Percentiles rank a stretch among this genome's conserved stretches.
Conservation (phyloP, 192 early-diverging fungal genomes). For the Pilobolus umbonatus region DNA sequence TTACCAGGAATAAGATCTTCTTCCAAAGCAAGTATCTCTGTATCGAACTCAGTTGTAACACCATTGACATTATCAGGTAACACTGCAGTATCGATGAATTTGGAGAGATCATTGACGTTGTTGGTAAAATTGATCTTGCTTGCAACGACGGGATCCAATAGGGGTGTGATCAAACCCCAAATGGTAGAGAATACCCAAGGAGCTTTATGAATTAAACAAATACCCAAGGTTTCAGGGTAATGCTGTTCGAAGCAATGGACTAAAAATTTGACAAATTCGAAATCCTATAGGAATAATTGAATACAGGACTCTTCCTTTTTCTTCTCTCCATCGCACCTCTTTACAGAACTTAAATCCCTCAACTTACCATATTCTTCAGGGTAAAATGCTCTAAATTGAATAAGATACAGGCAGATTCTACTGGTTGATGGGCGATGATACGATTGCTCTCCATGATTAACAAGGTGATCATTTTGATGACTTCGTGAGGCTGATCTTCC, state of each 20-base stretch:
- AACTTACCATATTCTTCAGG: conserved; percentile 57
- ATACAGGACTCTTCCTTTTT: not conserved
- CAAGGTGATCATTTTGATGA: conserved; percentile 61
- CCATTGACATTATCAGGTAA: conserved; percentile 63
- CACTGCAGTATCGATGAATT: conserved; percentile 56
- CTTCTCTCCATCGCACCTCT: too few relatives aligned
- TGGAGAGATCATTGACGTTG: conserved; percentile 50
- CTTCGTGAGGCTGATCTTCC: conserved; percentile 54
- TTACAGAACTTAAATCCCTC: not conserved
- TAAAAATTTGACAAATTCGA: conserved; percentile 69
- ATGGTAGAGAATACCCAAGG: conserved; percentile 82
- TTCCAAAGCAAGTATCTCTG: too few relatives aligned
- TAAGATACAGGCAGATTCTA: conserved; percentile 67
- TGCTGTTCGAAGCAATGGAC: conserved; percentile 76
- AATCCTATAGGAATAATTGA: conserved; percentile 45
- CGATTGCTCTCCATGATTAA: conserved; percentile 70
- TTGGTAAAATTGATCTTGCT: conserved; percentile 78
- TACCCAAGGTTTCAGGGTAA: conserved; percentile 85
- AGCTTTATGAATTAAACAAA: conserved; percentile 75
- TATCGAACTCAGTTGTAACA: too few relatives aligned
- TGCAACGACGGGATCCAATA: conserved; percentile 88
- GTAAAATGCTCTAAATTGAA: conserved; percentile 80
- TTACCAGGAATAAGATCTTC: too few relatives aligned
- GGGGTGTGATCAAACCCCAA: conserved; percentile 78
- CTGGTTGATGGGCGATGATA: conserved; percentile 55